Conservation (phyloP, 2,329 filamentous ascomycete species). For the Apiospora phragmitis region DNA sequence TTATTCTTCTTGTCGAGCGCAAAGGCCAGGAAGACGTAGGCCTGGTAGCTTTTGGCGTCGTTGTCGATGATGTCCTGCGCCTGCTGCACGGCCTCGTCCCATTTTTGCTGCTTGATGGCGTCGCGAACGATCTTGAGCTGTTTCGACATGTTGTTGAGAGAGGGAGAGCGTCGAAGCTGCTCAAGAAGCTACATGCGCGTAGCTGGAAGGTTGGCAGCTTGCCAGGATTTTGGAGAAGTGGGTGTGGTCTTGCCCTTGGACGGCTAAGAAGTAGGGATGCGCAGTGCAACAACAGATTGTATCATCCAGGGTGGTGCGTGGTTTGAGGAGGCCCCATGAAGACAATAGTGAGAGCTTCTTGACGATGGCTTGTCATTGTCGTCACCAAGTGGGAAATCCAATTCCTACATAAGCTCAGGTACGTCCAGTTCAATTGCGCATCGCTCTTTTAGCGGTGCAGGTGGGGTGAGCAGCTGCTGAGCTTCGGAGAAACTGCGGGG, state of each 20-base stretch:
- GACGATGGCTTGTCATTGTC: conserved; percentile 1
- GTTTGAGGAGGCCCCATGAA: not conserved
- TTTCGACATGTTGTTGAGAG: conserved; percentile 45
- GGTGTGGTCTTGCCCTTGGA: not conserved
- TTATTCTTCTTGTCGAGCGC: conserved; percentile 76
- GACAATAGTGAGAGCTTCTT: not conserved
- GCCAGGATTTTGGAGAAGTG: not conserved
- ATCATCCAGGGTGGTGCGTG: not conserved
- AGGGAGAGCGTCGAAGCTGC: conserved; percentile 2
- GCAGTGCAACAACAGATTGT: not conserved
- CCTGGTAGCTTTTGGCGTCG: conserved; percentile 81
- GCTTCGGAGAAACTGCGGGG: not conserved
- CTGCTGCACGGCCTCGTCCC: conserved; percentile 71
- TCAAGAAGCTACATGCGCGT: conserved; percentile 2
- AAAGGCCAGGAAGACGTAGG: conserved; percentile 85
- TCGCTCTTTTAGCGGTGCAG: not conserved
- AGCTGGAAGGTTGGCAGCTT: not conserved
- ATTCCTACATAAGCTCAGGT: not conserved
- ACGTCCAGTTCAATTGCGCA: not conserved
- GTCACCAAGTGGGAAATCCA: not conserved
- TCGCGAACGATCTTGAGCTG: conserved; percentile 80
- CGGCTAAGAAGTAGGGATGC: not conserved
- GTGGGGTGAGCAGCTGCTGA: not conserved
- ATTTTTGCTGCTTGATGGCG: conserved; percentile 76
- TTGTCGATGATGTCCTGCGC: conserved; percentile 68